These are phyloP conservation scores for Suillus alpinus DNA, from an alignment of 768 basidiomycete genomes.

Conservation along the genomic window DNA sequence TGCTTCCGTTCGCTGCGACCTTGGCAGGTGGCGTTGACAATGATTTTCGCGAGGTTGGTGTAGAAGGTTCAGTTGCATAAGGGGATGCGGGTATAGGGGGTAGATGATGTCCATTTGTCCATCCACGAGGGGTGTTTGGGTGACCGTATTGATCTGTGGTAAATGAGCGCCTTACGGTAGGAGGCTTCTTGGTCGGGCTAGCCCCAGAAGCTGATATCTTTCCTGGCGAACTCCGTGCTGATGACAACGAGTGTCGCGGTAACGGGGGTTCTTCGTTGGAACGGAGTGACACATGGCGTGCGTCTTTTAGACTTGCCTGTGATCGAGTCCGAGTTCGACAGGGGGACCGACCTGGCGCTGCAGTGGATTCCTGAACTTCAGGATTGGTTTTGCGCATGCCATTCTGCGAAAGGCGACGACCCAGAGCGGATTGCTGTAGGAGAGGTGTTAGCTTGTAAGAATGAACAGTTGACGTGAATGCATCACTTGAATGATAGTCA, in stretches of 20 bases:
- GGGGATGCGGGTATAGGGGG: conserved; percentile 72
- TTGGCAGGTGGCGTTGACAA: conserved; percentile 30
- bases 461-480: not conserved
- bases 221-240: conserved; percentile 33
- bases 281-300: conserved; percentile 29
- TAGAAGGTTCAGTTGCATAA: conserved; percentile 58
- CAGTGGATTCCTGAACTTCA: not conserved
- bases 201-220: conserved; percentile 20
- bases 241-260: conserved; percentile 30
- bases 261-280: conserved; percentile 25
- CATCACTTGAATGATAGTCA: conserved; percentile 80
- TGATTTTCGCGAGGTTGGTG: conserved; percentile 52
- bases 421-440: conserved; percentile 65
- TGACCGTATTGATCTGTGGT: conserved; percentile 30
- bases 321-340: conserved; percentile 26
- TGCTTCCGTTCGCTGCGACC: conserved; percentile 24
- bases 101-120: conserved; percentile 43
- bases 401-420: conserved; percentile 64
- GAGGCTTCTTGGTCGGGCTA: conserved; percentile 26
- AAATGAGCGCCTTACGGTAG: conserved; percentile 30
- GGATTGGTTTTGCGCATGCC: conserved; percentile 31
- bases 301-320: conserved; percentile 35
- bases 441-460: not conserved
- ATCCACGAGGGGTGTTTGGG: conserved; percentile 28
- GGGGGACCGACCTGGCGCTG: not conserved